A percentile compares a stretch with the other conserved stretches of the same genome.
Evolutionary conservation across 75 land plant species (phyloP).

Genomic region (Larix kaempferi): DNA sequence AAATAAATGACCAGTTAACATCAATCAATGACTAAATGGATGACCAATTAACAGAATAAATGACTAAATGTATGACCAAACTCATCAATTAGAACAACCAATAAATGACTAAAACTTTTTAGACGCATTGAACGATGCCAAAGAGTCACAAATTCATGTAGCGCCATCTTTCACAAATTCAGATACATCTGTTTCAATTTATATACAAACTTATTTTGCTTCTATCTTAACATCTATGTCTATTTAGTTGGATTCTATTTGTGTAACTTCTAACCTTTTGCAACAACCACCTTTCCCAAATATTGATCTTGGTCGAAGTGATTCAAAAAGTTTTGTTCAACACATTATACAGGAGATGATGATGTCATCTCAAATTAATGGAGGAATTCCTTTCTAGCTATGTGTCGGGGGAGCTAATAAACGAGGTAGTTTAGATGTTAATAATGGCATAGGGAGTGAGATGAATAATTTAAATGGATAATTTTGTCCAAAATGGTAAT

Average conservation of each 20-base stretch:
- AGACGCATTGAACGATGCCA: too few species aligned
- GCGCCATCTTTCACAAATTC: constrained; percentile 46
- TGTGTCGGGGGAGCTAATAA: not conserved
- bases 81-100: too few species aligned
- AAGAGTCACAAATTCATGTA: constrained; percentile 29
- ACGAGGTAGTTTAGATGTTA: constrained; percentile 9
- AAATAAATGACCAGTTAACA: too few species aligned
- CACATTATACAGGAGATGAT: constrained; percentile 67
- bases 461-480: constrained; percentile 54
- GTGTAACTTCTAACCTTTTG: constrained; percentile 35
- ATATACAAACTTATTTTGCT: constrained; percentile 17
- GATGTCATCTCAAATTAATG: constrained; percentile 47
- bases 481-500: constrained; percentile 13
- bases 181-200: constrained; percentile 33
- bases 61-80: too few species aligned
- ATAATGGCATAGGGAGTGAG: constrained; percentile 38
- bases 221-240: constrained; percentile 15
- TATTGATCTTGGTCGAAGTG: constrained; percentile 40
- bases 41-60: too few species aligned
- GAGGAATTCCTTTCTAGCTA: constrained; percentile 5
- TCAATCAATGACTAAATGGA: too few species aligned
- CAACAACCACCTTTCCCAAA: constrained; percentile 29
- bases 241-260: constrained; percentile 21
- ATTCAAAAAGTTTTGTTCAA: constrained; percentile 56
- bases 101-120: too few species aligned